Conservation (phyloP, 805 yeast species). For the Monosporozyma yasuniensis region DNA sequence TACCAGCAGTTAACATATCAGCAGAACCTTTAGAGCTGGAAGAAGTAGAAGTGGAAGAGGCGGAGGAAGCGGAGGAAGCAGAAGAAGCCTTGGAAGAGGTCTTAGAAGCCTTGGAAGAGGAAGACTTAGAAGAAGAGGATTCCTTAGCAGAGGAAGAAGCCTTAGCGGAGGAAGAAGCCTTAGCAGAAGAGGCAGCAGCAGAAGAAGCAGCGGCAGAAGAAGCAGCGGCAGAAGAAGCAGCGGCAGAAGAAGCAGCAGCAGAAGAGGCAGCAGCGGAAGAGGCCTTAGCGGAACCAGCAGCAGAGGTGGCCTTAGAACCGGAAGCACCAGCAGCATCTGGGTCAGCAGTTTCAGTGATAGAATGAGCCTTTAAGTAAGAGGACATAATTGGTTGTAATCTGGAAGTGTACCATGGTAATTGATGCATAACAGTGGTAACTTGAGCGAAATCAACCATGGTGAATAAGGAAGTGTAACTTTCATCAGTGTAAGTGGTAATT, state of each 20-base stretch:
- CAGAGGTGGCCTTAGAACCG: constrained; percentile 6
- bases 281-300: constrained; percentile 6
- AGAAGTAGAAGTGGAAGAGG: constrained; percentile 6
- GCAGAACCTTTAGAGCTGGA: constrained; percentile 8
- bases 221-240: constrained; percentile 8
- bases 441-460: constrained; percentile 22
- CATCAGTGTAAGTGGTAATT: constrained; percentile 30
- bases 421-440: constrained; percentile 26
- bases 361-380: constrained; percentile 11
- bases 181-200: constrained; percentile 5
- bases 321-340: constrained; percentile 8
- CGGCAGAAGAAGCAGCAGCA: constrained; percentile 7
- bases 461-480: constrained; percentile 30
- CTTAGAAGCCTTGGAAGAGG: constrained; percentile 8
- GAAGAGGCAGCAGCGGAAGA: constrained; percentile 7
- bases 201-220: constrained; percentile 5
- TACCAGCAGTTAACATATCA: constrained; percentile 10
- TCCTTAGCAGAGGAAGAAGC: constrained; percentile 4
- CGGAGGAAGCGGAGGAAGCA: constrained; percentile 7
- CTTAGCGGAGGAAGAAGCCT: constrained; percentile 6
- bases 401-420: constrained; percentile 31
- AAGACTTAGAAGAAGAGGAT: constrained; percentile 7
- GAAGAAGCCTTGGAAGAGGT: constrained; percentile 8
- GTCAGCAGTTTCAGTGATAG: constrained; percentile 9
- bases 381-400: constrained; percentile 19